Percentiles rank a stretch among this genome's conserved stretches.
Evolutionary conservation across 805 yeast species (phyloP).

Genomic region (Myxozyma mucilagina): DNA sequence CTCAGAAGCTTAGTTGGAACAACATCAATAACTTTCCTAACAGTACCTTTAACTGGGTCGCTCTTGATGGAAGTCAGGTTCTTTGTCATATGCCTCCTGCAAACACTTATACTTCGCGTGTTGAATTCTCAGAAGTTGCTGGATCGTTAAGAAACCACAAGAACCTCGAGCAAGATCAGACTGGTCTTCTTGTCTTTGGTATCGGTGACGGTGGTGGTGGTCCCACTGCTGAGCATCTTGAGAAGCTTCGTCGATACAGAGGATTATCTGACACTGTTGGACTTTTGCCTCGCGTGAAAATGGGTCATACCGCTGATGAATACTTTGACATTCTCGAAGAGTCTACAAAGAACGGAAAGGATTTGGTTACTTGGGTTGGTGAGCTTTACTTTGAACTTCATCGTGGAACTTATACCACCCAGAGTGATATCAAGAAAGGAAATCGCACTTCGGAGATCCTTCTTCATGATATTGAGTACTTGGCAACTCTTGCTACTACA

Average conservation of each 20-base stretch:
- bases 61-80: conserved; percentile 83
- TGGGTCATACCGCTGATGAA: conserved; percentile 77
- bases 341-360: conserved; percentile 62
- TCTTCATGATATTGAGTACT: conserved; percentile 80
- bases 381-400: conserved; percentile 93
- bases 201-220: conserved; percentile 99
- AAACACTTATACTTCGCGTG: conserved; percentile 90
- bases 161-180: conserved; percentile 75
- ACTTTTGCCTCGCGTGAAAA: conserved; percentile 73
- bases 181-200: conserved; percentile 81
- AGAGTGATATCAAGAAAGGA: conserved; percentile 77
- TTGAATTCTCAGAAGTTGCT: conserved; percentile 88
- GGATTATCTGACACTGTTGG: conserved; percentile 83
- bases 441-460: conserved; percentile 75
- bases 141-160: conserved; percentile 80
- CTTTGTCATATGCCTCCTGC: conserved; percentile 98
- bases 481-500: conserved; percentile 75
- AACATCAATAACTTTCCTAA: conserved; percentile 89
- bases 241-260: conserved; percentile 86
- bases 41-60: conserved; percentile 92
- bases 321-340: conserved; percentile 68
- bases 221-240: conserved; percentile 90
- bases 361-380: conserved; percentile 86
- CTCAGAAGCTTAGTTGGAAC: conserved; percentile 96
- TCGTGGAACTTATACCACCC: conserved; percentile 95